Conservation (phyloP, 495 filamentous ascomycete genomes). For the Hypoxylon fuscum region DNA sequence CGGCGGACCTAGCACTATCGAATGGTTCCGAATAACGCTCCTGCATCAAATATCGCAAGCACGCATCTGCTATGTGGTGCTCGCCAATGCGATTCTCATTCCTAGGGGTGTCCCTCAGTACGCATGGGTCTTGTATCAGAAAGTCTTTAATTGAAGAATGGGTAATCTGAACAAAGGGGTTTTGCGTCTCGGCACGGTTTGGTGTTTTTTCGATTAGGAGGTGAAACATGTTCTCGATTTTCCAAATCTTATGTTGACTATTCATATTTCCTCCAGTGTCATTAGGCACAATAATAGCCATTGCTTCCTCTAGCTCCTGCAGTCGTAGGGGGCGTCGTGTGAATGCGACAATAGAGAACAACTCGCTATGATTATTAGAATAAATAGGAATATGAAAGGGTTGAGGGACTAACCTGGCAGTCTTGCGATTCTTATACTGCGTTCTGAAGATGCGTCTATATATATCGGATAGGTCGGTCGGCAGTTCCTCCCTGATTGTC, state of each 20-base stretch:
- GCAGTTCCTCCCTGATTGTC: background rate
- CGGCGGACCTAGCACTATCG: background rate
- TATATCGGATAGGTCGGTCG: background rate
- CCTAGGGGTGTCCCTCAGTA: background rate
- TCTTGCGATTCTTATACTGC: background rate
- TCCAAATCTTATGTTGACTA: background rate
- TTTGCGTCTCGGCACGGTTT: background rate
- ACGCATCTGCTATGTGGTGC: slow-evolving; percentile 3
- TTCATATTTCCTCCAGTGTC: background rate
- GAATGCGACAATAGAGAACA: slow-evolving; percentile 7
- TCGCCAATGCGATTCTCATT: background rate
- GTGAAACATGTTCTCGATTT: background rate
- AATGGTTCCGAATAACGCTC: background rate
- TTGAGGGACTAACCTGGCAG: background rate
- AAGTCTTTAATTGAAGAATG: slow-evolving; percentile 6
- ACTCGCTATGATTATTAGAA: background rate
- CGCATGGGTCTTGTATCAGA: background rate
- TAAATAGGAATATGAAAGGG: background rate
- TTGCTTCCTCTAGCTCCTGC: background rate
- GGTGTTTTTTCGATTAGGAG: background rate
- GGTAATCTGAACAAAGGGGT: background rate
- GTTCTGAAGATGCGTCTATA: background rate
- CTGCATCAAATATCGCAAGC: slow-evolving; percentile 1
- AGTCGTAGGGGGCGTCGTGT: background rate
- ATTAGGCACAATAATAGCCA: background rate